Conservation (phyloP, 345 rosid genomes). For the Eucalyptus dawsonii region DNA sequence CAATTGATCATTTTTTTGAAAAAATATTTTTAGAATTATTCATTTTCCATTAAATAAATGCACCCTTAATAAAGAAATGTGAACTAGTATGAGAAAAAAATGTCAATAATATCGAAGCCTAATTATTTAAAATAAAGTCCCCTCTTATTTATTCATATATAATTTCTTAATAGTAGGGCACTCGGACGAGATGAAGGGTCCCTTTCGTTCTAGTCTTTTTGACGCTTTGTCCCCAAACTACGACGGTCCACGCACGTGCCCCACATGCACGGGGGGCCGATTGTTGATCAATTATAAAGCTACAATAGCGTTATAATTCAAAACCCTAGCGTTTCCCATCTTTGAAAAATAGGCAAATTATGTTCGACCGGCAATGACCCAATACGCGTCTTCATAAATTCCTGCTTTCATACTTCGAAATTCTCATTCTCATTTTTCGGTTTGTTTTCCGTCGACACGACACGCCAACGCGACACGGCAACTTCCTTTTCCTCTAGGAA, state of each 20-base stretch:
- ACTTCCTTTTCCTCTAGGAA: no score
- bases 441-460: rapidly evolving
- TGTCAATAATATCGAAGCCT: neutral
- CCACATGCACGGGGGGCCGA: neutral
- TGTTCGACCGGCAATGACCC: neutral
- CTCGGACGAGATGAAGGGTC: neutral
- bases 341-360: neutral
- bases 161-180: neutral
- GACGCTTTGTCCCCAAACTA: neutral
- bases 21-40: no score
- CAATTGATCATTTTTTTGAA: no score
- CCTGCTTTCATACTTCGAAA: rapidly evolving
- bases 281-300: neutral
- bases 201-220: neutral
- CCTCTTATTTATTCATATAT: neutral
- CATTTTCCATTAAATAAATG: rapidly evolving
- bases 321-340: neutral
- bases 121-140: neutral
- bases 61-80: no score
- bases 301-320: neutral
- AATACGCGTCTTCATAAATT: neutral
- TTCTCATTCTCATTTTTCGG: neutral
- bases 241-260: neutral
- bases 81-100: neutral
- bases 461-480: neutral